Conservation (phyloP, 441 rosid genomes). For the Erodium texanum region DNA sequence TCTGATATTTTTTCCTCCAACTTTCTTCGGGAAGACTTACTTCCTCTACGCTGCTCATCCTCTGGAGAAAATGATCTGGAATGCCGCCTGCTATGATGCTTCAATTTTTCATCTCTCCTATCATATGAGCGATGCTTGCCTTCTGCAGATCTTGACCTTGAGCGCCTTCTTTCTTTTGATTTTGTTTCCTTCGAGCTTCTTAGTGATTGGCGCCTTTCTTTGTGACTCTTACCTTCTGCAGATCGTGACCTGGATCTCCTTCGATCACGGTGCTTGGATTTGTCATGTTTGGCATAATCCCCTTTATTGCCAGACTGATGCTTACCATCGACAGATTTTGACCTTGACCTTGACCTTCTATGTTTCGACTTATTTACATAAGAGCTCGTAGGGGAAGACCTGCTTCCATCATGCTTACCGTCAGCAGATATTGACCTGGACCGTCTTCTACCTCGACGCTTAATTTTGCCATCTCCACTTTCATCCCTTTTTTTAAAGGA, state of each 20-base stretch:
- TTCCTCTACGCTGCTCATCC: neutral
- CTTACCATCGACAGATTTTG: constrained; percentile 16
- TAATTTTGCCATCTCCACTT: constrained; percentile 12
- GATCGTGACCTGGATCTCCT: constrained; percentile 16
- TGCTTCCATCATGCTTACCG: constrained; percentile 6
- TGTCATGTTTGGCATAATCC: constrained; percentile 11
- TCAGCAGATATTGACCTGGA: constrained; percentile 23
- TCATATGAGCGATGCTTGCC: constrained; percentile 12
- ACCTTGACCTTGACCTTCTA: constrained; percentile 17
- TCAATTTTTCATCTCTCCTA: constrained; percentile 9
- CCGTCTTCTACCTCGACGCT: constrained; percentile 15
- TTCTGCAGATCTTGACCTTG: constrained; percentile 8
- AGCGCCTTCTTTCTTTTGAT: constrained; percentile 5
- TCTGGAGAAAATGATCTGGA: constrained; percentile 4
- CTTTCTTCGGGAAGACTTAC: constrained; percentile 5
- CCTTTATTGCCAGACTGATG: constrained; percentile 6
- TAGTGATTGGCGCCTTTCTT: constrained; percentile 5
- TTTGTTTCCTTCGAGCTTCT: constrained; percentile 2
- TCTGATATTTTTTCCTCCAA: constrained; percentile 8
- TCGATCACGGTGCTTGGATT: constrained; percentile 13
- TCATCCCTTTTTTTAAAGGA: constrained; percentile 16
- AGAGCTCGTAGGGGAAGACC: constrained; percentile 10
- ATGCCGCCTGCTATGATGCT: constrained; percentile 11
- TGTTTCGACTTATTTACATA: constrained; percentile 8
- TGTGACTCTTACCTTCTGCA: constrained; percentile 23